Percentiles rank a stretch among this genome's conserved stretches.
phyloP scores from a whole-genome alignment of 169 alveolate genomes.

The Plasmodium adleri region DNA sequence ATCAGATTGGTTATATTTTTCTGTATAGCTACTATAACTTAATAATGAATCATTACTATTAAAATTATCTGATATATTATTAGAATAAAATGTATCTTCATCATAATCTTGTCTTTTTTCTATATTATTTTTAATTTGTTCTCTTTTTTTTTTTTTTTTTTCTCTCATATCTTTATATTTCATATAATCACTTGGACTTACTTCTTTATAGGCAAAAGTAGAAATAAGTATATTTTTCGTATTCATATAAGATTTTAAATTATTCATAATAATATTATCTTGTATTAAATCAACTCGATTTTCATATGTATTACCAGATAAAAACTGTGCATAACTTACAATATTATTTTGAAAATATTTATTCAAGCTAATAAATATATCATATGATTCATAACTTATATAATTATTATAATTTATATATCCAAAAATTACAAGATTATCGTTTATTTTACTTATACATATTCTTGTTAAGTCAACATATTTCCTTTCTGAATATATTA shows the following conservation, averaged over 20 bases:
- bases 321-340: conserved; percentile 50
- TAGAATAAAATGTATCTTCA: conserved; percentile 17
- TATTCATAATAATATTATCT: conserved; percentile 43
- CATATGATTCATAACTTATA: conserved; percentile 44
- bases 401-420: conserved; percentile 23
- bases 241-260: conserved; percentile 57
- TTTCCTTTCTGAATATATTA: conserved; percentile 28
- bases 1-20: neutral
- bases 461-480: conserved; percentile 71
- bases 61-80: conserved; percentile 1
- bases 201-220: conserved; percentile 62
- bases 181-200: conserved; percentile 2
- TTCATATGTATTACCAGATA: conserved; percentile 49
- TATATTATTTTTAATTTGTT: neutral
- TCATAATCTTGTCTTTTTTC: neutral
- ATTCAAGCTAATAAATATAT: conserved; percentile 65
- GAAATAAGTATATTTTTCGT: conserved; percentile 54
- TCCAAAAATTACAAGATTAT: conserved; percentile 63
- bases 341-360: conserved; percentile 73
- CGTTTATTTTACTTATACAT: conserved; percentile 52
- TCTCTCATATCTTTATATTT: neutral
- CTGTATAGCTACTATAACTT: neutral
- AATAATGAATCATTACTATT: neutral
- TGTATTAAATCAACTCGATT: conserved; percentile 54
- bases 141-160: conserved; percentile 17